Conservation (phyloP, 441 rosid species). For the Manihot esculenta region DNA sequence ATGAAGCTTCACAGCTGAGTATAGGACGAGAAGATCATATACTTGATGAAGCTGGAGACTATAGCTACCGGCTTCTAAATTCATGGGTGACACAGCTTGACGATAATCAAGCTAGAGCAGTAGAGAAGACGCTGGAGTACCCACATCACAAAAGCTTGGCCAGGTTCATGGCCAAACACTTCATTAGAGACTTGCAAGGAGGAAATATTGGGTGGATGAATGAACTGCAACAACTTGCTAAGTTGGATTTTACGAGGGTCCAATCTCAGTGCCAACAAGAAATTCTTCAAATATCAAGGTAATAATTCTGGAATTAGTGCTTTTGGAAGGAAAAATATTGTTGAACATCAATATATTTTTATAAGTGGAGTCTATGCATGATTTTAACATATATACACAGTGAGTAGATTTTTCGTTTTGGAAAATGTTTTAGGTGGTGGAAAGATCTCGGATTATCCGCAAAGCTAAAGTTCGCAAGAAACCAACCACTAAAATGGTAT, state of each 20-base stretch:
- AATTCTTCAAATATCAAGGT: slow-evolving; percentile 32
- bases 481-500: slow-evolving; percentile 63
- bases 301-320: no score
- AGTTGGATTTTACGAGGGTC: slow-evolving; percentile 27
- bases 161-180: slow-evolving; percentile 34
- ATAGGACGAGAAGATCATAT: slow-evolving; percentile 34
- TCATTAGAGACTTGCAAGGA: slow-evolving; percentile 3
- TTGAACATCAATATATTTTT: no score
- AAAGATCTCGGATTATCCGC: slow-evolving; percentile 43
- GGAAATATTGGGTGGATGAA: slow-evolving; percentile 31
- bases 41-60: slow-evolving; percentile 35
- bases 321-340: no score
- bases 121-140: slow-evolving; percentile 28
- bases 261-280: slow-evolving; percentile 41
- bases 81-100: slow-evolving; percentile 19
- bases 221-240: slow-evolving; percentile 40
- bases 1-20: slow-evolving; percentile 50
- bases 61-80: slow-evolving; percentile 24
- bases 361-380: no score
- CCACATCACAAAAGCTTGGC: slow-evolving; percentile 51
- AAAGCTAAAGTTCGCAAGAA: slow-evolving; percentile 42
- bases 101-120: slow-evolving; percentile 17
- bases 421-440: slow-evolving; percentile 68
- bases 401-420: no score
- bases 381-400: no score